Conservation (phyloP, 2,329 filamentous ascomycete species). For the Aspergillus brunneoviolaceus region DNA sequence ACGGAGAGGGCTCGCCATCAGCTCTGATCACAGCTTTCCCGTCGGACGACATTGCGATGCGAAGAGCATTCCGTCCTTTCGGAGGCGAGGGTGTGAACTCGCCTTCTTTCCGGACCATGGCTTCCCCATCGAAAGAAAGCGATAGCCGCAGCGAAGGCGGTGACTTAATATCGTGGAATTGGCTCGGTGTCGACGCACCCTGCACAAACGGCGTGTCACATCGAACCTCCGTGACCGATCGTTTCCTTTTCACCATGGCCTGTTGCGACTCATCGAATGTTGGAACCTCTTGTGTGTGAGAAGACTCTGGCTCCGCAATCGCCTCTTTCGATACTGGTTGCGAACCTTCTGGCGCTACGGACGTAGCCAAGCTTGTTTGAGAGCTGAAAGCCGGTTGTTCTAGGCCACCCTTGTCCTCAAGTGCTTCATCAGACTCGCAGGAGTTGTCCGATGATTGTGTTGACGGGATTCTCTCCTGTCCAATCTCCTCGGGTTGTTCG, state of each 20-base stretch:
- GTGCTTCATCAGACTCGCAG: slow-evolving; percentile 19
- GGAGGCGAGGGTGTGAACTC: slow-evolving; percentile 43
- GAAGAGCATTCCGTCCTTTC: slow-evolving; percentile 55
- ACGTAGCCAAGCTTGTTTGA: slow-evolving; percentile 31
- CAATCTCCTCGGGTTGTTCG: slow-evolving; percentile 27
- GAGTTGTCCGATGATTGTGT: slow-evolving; percentile 25
- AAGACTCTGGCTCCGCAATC: slow-evolving; percentile 15
- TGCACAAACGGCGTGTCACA: slow-evolving; percentile 15
- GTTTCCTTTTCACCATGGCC: slow-evolving; percentile 33
- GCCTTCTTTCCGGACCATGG: slow-evolving; percentile 38
- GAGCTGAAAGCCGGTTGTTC: slow-evolving; percentile 28
- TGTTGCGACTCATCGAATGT: slow-evolving; percentile 21
- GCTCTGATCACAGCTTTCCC: slow-evolving; percentile 85
- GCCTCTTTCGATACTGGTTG: slow-evolving; percentile 24
- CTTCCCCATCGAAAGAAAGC: slow-evolving; percentile 43
- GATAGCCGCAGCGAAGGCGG: slow-evolving; percentile 43
- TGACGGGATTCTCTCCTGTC: slow-evolving; percentile 18
- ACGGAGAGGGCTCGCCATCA: slow-evolving; percentile 68
- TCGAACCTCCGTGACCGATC: slow-evolving; percentile 32
- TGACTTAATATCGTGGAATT: slow-evolving; percentile 27
- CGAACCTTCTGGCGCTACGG: slow-evolving; percentile 26
- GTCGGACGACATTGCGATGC: slow-evolving; percentile 80
- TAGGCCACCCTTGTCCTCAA: slow-evolving; percentile 30
- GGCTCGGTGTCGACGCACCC: slow-evolving; percentile 16
- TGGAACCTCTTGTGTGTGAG: slow-evolving; percentile 14